A percentile compares a stretch with the other conserved stretches of the same genome.
These are phyloP conservation scores for Cryptococcus sp. DNA, from an alignment of 1,284 basidiomycete genomes.

Conservation along the genomic window DNA sequence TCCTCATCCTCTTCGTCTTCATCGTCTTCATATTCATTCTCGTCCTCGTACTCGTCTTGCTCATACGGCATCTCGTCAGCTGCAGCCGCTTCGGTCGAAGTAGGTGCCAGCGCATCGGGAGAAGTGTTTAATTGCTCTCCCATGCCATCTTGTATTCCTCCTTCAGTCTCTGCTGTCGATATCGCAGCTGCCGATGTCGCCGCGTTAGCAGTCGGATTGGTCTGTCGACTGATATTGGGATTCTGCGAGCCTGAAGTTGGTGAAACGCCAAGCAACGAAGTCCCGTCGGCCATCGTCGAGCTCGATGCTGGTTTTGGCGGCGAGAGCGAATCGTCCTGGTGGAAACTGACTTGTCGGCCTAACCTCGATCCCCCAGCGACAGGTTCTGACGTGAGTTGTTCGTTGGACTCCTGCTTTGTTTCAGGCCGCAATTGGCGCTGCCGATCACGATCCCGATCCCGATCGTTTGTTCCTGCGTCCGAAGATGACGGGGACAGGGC, in stretches of 20 bases:
- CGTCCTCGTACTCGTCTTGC: constrained; percentile 29
- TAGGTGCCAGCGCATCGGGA: too few species aligned
- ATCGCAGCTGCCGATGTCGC: constrained; percentile 4
- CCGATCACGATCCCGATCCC: neutral
- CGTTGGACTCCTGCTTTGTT: too few species aligned
- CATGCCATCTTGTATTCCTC: constrained; percentile 5
- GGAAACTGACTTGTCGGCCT: constrained; percentile 11
- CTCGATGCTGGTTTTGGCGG: too few species aligned
- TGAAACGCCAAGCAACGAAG: too few species aligned
- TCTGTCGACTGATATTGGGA: constrained; percentile 7
- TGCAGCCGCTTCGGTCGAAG: constrained; percentile 7
- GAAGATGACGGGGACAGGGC: neutral
- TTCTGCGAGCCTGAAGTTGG: constrained; percentile 1
- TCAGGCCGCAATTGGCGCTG: too few species aligned
- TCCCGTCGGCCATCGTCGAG: too few species aligned
- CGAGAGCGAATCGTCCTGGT: neutral
- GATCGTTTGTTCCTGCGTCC: neutral
- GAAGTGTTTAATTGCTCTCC: too few species aligned
- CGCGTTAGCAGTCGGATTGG: constrained; percentile 5
- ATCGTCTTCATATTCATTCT: constrained; percentile 27
- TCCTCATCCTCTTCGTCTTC: constrained; percentile 39
- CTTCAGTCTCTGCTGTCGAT: constrained; percentile 11
- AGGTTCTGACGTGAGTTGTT: too few species aligned
- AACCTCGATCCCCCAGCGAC: neutral
- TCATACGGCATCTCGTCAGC: constrained; percentile 31